These are phyloP conservation scores for Epipyxis sp. DNA, from an alignment of 108 stramenopile species.

Conservation along the genomic window DNA sequence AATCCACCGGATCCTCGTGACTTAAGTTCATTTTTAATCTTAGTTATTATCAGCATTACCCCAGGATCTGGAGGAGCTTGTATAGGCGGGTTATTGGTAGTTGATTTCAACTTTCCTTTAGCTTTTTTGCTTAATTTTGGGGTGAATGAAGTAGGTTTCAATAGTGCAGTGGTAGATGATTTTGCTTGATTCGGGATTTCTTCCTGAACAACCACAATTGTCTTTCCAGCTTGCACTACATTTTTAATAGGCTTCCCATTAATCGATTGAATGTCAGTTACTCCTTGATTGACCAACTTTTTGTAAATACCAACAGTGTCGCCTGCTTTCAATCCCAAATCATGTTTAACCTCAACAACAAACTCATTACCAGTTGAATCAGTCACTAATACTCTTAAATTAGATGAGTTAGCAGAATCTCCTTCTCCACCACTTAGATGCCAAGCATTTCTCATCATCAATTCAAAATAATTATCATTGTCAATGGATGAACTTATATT, in stretches of 20 bases:
- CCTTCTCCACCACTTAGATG: constrained; percentile 55
- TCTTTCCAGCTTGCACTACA: too few species aligned
- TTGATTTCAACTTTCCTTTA: too few species aligned
- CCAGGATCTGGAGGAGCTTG: too few species aligned
- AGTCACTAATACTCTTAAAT: constrained; percentile 56
- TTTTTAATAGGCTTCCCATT: too few species aligned
- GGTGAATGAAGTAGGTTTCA: too few species aligned
- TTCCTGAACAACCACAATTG: too few species aligned
- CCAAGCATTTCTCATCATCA: constrained; percentile 63
- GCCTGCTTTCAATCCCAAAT: constrained; percentile 35
- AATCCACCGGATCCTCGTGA: constrained; percentile 45
- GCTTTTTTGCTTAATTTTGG: too few species aligned
- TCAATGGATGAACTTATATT: constrained; percentile 57
- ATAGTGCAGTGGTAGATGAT: too few species aligned
- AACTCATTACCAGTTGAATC: constrained; percentile 49
- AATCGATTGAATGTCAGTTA: constrained; percentile 9
- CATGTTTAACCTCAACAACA: constrained; percentile 51
- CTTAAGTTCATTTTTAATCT: constrained; percentile 23
- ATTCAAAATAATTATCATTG: constrained; percentile 64
- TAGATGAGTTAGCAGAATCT: constrained; percentile 38
- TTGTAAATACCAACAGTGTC: constrained; percentile 38
- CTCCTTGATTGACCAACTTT: constrained; percentile 33
- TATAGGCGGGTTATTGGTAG: too few species aligned
- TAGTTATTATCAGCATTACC: constrained; percentile 7
- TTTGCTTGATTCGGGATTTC: too few species aligned